A percentile compares a stretch with the other conserved stretches of the same genome.
phyloP scores from a whole-genome alignment of 192 early-diverging fungal species.

The Phlyctochytrium bullatum region DNA sequence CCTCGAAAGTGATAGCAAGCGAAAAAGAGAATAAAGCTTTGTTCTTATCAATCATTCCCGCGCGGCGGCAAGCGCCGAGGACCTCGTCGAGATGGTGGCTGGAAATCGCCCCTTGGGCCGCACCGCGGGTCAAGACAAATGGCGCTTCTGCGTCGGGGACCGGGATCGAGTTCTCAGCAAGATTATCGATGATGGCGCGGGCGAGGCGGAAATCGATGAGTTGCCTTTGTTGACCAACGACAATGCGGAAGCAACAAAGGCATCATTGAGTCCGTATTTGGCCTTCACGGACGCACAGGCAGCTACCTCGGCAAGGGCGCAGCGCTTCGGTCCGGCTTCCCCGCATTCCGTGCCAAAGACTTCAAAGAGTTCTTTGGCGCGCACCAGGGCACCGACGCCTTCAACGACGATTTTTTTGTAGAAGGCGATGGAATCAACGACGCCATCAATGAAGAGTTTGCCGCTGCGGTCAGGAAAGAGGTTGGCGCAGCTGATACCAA shows the following conservation, averaged over 20 bases:
- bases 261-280: too few species aligned
- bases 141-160: constrained; percentile 13
- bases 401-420: constrained; percentile 6
- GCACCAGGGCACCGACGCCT: background rate
- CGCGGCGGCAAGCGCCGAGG: constrained; percentile 13
- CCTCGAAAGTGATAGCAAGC: too few species aligned
- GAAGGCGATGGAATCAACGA: constrained; percentile 31
- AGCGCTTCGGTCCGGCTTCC: constrained; percentile 30
- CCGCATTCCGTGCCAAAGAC: constrained; percentile 33
- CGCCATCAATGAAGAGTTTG: constrained; percentile 43
- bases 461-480: constrained; percentile 49
- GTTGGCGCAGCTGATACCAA: constrained; percentile 46
- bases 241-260: too few species aligned
- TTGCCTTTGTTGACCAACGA: background rate
- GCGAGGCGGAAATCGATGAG: constrained; percentile 2
- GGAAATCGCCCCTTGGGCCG: background rate
- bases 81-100: too few species aligned
- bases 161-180: constrained; percentile 10
- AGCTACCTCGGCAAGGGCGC: constrained; percentile 19
- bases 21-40: too few species aligned
- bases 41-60: too few species aligned
- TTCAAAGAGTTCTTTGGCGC: constrained; percentile 21
- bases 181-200: constrained; percentile 9
- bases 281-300: background rate
- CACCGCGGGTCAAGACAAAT: constrained; percentile 1